Conservation (phyloP, 768 basidiomycete species). For the Panaeolus cyanescens region DNA sequence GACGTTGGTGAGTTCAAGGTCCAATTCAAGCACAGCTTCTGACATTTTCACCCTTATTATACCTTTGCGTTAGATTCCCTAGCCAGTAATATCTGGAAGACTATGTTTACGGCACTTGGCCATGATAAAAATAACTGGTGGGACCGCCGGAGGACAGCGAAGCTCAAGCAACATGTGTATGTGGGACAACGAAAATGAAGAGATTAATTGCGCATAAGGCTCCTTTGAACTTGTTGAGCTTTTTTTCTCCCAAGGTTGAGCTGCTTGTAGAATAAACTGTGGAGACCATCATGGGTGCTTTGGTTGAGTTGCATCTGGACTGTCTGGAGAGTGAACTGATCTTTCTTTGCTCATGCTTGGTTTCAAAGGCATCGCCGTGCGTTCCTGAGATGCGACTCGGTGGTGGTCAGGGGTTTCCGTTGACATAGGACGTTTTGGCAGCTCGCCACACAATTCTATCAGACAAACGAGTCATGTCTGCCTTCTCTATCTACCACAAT, state of each 20-base stretch:
- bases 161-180: no score
- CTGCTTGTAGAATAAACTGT: no score
- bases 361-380: not conserved
- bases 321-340: no score
- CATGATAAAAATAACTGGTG: not conserved
- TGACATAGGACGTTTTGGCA: not conserved
- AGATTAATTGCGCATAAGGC: no score
- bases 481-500: not conserved
- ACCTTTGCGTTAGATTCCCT: not conserved
- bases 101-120: not conserved
- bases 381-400: not conserved
- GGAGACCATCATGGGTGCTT: no score
- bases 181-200: no score
- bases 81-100: not conserved
- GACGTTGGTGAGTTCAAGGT: not conserved
- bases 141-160: no score
- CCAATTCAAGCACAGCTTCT: not conserved
- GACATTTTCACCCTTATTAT: not conserved
- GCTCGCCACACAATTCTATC: no score
- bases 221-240: no score
- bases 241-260: no score
- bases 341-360: no score
- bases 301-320: no score
- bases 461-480: not conserved
- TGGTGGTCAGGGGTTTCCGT: not conserved